These are phyloP conservation scores for Neltuma alba DNA, from an alignment of 306 rosid genomes.

Conservation along the genomic window DNA sequence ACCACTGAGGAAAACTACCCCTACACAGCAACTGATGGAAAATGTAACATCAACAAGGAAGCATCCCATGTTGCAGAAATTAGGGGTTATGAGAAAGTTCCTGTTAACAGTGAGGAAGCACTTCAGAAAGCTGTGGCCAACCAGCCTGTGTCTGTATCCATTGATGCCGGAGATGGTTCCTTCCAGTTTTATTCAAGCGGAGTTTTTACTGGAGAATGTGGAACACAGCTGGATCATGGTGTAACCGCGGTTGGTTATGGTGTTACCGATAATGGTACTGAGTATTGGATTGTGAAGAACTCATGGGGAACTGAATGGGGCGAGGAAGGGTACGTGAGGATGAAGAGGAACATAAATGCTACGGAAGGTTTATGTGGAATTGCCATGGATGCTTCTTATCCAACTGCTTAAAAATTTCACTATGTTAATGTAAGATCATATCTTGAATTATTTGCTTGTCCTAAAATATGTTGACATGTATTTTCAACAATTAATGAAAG, in stretches of 20 bases:
- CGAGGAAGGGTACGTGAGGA: not conserved
- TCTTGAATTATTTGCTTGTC: not conserved
- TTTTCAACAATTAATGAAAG: not conserved
- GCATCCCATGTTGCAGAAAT: conserved; percentile 6
- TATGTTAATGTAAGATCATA: not conserved
- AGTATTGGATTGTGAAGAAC: not conserved
- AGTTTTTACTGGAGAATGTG: conserved; percentile 2
- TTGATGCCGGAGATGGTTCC: conserved; percentile 28
- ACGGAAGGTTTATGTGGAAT: conserved; percentile 15
- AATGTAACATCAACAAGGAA: conserved; percentile 4
- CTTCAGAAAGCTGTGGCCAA: conserved; percentile 34
- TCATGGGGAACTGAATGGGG: conserved; percentile 19
- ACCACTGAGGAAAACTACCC: conserved; percentile 36
- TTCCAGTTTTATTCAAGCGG: conserved; percentile 36
- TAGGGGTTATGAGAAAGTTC: conserved; percentile 42
- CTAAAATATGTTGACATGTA: not conserved
- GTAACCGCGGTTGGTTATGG: not conserved
- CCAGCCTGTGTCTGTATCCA: conserved; percentile 44
- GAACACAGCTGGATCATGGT: conserved; percentile 43
- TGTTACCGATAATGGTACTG: not conserved
- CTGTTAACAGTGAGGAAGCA: conserved; percentile 26
- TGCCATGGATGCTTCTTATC: conserved; percentile 17
- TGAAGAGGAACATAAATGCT: not conserved
- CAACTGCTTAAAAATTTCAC: not conserved
- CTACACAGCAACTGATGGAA: conserved; percentile 35